Percentiles rank a stretch among this genome's conserved stretches.
Evolutionary conservation across 345 rosid species (phyloP).

Genomic region (Syzygium jambos): DNA sequence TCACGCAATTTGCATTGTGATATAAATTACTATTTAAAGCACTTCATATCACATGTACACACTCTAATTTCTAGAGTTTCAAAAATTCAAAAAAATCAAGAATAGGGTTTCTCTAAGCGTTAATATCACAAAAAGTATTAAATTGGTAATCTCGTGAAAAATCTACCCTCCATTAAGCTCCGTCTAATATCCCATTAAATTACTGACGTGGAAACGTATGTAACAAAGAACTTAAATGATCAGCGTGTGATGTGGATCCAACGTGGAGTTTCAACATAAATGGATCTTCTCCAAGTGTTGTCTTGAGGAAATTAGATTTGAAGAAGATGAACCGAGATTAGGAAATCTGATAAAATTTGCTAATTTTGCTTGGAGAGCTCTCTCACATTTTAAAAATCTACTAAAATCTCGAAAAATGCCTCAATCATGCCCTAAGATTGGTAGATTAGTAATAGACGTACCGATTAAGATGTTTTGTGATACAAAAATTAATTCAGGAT

Average conservation of each 20-base stretch:
- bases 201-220: neutral
- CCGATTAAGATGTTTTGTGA: too few relatives aligned
- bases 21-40: neutral
- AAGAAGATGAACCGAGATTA: neutral
- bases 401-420: neutral
- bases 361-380: neutral
- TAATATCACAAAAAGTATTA: neutral
- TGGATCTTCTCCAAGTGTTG: rapidly evolving
- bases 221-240: neutral
- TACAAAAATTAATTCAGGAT: neutral
- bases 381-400: too few relatives aligned
- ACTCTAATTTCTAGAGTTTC: neutral
- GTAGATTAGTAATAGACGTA: too few relatives aligned
- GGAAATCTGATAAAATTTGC: neutral
- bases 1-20: neutral
- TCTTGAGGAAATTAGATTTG: neutral
- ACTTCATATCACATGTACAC: neutral
- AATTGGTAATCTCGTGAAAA: neutral
- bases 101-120: neutral
- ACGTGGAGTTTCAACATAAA: neutral
- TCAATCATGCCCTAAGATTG: too few relatives aligned
- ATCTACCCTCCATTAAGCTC: neutral
- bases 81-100: neutral
- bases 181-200: neutral
- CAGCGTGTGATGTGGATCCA: neutral